phyloP scores from a whole-genome alignment of 768 basidiomycete species.

The Steccherinum ochraceum region DNA sequence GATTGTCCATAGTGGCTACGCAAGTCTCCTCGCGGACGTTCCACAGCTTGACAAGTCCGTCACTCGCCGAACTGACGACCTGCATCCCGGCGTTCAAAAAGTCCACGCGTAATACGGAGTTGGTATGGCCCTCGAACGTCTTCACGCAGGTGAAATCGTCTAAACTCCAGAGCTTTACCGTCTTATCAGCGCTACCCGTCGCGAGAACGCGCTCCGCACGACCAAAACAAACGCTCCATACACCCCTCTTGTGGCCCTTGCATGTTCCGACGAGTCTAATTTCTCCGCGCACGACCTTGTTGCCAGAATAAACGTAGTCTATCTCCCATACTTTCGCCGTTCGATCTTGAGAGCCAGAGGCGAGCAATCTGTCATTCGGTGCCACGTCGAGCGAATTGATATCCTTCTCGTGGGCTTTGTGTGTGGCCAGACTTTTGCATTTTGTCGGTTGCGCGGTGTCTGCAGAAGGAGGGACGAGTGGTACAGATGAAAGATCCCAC shows the following conservation, averaged over 20 bases:
- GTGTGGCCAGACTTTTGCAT: slow-evolving; percentile 75
- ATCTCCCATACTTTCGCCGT: slow-evolving; percentile 89
- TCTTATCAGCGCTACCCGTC: slow-evolving; percentile 93
- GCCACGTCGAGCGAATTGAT: slow-evolving; percentile 95
- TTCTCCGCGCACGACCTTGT: slow-evolving; percentile 49
- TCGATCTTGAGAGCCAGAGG: slow-evolving; percentile 93
- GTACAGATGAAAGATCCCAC: slow-evolving; percentile 79
- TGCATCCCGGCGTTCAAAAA: slow-evolving; percentile 82
- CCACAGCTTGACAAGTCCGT: slow-evolving; percentile 96
- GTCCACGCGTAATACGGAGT: slow-evolving; percentile 90
- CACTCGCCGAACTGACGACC: slow-evolving; percentile 85
- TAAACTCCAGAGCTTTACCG: slow-evolving; percentile 89
- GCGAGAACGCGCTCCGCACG: slow-evolving; percentile 78
- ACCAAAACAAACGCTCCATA: slow-evolving; percentile 92
- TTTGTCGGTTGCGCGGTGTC: slow-evolving; percentile 31
- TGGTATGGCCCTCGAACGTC: slow-evolving; percentile 98
- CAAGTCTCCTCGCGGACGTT: slow-evolving; percentile 87
- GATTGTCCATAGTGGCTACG: slow-evolving; percentile 85
- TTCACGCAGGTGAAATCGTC: slow-evolving; percentile 91
- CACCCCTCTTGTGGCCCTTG: slow-evolving; percentile 94
- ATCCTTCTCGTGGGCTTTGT: slow-evolving; percentile 95
- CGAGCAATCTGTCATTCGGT: slow-evolving; percentile 82
- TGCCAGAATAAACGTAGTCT: slow-evolving; percentile 37
- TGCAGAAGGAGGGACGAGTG: slow-evolving; percentile 8
- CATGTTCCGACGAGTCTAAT: slow-evolving; percentile 78